A percentile compares a stretch with the other conserved stretches of the same genome.
These are phyloP conservation scores for Angophora floribunda DNA, from an alignment of 345 rosid species.

Conservation along the genomic window DNA sequence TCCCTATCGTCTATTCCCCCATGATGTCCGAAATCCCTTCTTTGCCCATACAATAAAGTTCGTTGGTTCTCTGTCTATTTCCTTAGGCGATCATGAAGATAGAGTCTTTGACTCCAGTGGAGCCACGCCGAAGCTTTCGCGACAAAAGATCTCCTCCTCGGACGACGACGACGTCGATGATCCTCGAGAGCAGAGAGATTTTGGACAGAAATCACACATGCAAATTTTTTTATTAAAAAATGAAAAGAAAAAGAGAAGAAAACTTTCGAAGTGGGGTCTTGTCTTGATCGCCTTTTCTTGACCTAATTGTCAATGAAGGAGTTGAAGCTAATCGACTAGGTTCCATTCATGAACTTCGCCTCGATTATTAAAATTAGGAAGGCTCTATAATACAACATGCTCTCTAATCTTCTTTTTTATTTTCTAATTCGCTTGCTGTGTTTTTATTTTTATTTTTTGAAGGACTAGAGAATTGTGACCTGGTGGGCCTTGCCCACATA, in stretches of 20 bases:
- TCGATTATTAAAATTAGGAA: neutral
- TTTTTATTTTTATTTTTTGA: neutral
- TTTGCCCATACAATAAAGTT: neutral
- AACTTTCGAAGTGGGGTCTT: neutral
- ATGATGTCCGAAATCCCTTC: neutral
- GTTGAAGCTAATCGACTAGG: neutral
- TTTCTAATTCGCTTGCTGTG: neutral
- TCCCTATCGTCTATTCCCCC: neutral
- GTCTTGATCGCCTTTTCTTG: neutral
- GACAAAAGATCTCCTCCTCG: neutral
- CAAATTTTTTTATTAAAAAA: neutral
- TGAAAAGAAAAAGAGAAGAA: neutral
- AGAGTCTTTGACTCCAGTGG: neutral
- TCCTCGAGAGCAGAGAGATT: neutral
- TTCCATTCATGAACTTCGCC: neutral
- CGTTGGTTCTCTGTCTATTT: neutral
- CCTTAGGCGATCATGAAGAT: neutral
- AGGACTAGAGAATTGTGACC: neutral
- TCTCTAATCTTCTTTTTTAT: neutral
- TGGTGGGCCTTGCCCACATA: neutral
- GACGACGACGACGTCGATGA: neutral
- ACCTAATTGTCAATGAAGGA: neutral
- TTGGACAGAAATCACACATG: neutral
- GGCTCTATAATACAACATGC: neutral
- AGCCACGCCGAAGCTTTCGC: neutral